Evolutionary conservation across 768 basidiomycete species (phyloP), one percentile per base, ranked within the genome.

Genomic region (Termitomyces eurrhizus): DNA sequence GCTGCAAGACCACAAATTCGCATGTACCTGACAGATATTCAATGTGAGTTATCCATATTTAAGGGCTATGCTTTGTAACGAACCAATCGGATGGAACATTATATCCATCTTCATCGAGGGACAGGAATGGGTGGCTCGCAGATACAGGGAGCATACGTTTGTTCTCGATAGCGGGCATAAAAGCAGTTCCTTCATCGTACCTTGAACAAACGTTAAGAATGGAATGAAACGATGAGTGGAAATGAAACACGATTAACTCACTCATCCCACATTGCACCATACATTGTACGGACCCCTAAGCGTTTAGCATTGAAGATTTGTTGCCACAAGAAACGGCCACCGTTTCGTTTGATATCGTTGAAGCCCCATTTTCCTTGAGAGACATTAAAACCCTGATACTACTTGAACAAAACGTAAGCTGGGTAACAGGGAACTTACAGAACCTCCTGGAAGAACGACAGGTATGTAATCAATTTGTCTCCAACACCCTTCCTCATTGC

Each of bases 231-330:
- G 36, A 65, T 41, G 58, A 61, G 45, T 33, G 6, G 35, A 29
- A 29, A 29, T 29, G 49, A 49, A 62, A 32, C 64, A 52, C 6
- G 46, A 64, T 66, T 32, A 11, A 74, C 80, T 67, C 61, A 84
- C 87, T 92, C 92, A 66, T 93, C 92, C 90, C 92, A 93, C 90
- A 92, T 93, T 7, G 90, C 90, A 26, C 88, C 87, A 63, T 93
- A 93, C 56, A 92, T 81, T 7, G 75, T 86, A 21, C 83, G 81
- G 7, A 82, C 85, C 33, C 88, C 85, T 33, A 80, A 79, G 49
- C 79, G 75, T 32, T 80, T 81, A 13, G 85, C 87, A 66, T 92
- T 87, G 75, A 80, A 83, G 6, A 93, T 75, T 69, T 93, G 91
- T 58, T 83, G 78, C 89, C 90, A 94, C 51, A 94, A 69, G 71